Base-by-base conservation (phyloP, 371 early-diverging fungal species). In the Actinomucor elegans region DNA sequence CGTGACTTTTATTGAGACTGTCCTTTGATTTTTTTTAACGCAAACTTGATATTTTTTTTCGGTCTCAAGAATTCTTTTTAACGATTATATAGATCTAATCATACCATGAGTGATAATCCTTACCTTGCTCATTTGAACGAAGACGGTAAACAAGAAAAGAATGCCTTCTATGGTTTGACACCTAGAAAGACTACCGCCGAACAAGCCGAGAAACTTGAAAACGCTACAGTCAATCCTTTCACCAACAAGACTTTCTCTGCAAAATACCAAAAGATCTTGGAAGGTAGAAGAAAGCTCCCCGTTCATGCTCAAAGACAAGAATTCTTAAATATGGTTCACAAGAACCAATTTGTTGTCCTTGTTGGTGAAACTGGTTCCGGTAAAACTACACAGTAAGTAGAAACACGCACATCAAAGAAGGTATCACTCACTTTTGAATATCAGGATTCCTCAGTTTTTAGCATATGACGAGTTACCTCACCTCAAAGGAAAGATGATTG, bases 391-490 rank as follows among this genome's bases (percentile, higher is more conserved):
- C 95, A 94, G 74, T 49, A 84, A 86, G 52, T 94, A 95, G 8
- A 6, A n/a, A n/a, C n/a, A n/a, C n/a, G n/a, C n/a, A n/a, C n/a
- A n/a, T n/a, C n/a, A n/a, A n/a, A n/a, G n/a, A n/a, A n/a, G n/a
- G n/a, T n/a, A n/a, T n/a, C n/a, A n/a, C n/a, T n/a, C 33, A 33
- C 33, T 33, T 5, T 12, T 33, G 12, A 33, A 40, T 24, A 6
- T 10, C 14, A 17, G 90, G 68, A 94, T 98, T 41, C 97, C 99
- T 17, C 99, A 98, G 69, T 98, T 93, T 61, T 71, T 97, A 67
- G 81, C 89, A 1, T 90, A 88, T 61, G 97, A 96, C 71, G 87
- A 91, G 55, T 80, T 94, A 46, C 97, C 97, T 26, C 93, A 93
- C 47, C 61, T 79, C n/a, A 89, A 91, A 48, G 91, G 92, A 44